Conservation (phyloP, 2,329 filamentous ascomycete species). For the Albifimbria verrucaria region DNA sequence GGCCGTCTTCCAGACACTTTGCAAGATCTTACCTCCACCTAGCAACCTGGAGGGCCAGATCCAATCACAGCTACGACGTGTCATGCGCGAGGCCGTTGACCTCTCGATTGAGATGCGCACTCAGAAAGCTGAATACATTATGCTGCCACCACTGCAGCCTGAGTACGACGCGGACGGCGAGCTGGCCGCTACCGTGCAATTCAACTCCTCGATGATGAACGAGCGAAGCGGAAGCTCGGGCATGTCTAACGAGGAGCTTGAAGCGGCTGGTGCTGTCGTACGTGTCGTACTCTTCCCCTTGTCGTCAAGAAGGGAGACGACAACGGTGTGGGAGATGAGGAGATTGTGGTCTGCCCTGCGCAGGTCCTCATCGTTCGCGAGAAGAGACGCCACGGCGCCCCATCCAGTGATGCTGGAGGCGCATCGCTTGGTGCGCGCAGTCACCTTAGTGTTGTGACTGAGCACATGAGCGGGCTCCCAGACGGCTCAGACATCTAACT, state of each 20-base stretch:
- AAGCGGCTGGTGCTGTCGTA: slow-evolving; percentile 72
- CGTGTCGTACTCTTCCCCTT: slow-evolving; percentile 93
- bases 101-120: slow-evolving; percentile 96
- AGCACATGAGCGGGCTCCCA: slow-evolving; percentile 23
- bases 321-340: slow-evolving; percentile 79
- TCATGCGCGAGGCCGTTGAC: slow-evolving; percentile 84
- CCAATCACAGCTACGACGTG: slow-evolving; percentile 77
- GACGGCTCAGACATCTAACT: slow-evolving; percentile 25
- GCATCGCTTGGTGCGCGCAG: slow-evolving; percentile 36
- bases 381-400: slow-evolving; percentile 37
- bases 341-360: slow-evolving; percentile 92
- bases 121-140: slow-evolving; percentile 95
- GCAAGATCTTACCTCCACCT: slow-evolving; percentile 82
- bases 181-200: slow-evolving; percentile 79
- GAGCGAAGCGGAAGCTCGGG: slow-evolving; percentile 69
- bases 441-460: slow-evolving; percentile 33
- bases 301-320: slow-evolving; percentile 97
- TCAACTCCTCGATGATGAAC: slow-evolving; percentile 94
- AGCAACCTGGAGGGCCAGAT: slow-evolving; percentile 77
- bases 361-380: slow-evolving; percentile 77
- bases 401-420: slow-evolving; percentile 51
- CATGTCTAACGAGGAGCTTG: slow-evolving; percentile 71
- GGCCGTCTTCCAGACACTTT: slow-evolving; percentile 76
- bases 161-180: slow-evolving; percentile 95
- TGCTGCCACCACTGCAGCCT: slow-evolving; percentile 91